Percentiles rank a stretch among this genome's conserved stretches.
phyloP scores from a whole-genome alignment of 352 stramenopile species.

The Phytophthora fragariaefolia region DNA sequence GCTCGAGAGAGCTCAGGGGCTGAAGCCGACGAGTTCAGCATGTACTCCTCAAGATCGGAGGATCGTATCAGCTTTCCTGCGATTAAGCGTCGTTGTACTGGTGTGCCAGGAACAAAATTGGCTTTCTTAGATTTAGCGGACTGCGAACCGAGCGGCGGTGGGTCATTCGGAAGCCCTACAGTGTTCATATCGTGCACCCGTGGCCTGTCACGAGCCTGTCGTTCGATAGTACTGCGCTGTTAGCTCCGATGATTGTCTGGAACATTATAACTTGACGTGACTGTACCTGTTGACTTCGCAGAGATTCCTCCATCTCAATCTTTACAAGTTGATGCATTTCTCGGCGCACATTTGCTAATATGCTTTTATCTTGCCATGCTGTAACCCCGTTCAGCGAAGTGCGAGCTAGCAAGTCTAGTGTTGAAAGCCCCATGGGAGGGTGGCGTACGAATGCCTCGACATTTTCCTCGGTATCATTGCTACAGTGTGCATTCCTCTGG shows the following conservation, averaged over 20 bases:
- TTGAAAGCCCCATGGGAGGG: conserved; percentile 50
- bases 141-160: conserved; percentile 27
- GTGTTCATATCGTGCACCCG: conserved; percentile 47
- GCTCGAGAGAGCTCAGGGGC: conserved; percentile 34
- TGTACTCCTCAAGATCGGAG: conserved; percentile 9
- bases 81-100: conserved; percentile 46
- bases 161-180: conserved; percentile 41
- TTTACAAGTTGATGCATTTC: conserved; percentile 57
- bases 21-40: conserved; percentile 31
- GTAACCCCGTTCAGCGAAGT: conserved; percentile 21
- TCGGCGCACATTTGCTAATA: conserved; percentile 37
- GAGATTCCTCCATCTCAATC: conserved; percentile 15
- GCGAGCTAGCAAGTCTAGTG: conserved; percentile 67
- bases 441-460: conserved; percentile 36
- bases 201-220: conserved; percentile 14
- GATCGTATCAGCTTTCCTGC: conserved; percentile 48
- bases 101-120: conserved; percentile 46
- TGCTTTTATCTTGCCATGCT: conserved; percentile 2
- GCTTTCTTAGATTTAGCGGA: conserved; percentile 12
- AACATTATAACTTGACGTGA: not conserved
- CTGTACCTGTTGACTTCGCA: conserved; percentile 17
- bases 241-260: not conserved
- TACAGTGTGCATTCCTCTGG: not conserved
- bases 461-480: conserved; percentile 1
- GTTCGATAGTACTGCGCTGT: not conserved